These are phyloP conservation scores for Xerocomus nothofagi DNA, from an alignment of 1,284 basidiomycete genomes.

Conservation along the genomic window DNA sequence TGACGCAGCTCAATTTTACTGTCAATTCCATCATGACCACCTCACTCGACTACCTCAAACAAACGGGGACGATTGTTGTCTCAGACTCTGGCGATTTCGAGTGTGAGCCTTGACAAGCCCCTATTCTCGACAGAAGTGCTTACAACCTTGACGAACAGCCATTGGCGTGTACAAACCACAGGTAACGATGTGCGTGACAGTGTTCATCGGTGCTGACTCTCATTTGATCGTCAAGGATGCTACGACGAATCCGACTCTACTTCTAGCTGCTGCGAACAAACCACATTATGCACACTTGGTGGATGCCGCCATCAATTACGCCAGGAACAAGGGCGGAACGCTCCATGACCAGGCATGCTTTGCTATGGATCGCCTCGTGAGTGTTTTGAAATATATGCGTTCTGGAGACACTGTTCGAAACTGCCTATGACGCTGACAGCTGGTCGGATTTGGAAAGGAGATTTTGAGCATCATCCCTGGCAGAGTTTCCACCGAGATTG, in stretches of 20 bases:
- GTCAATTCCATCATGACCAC: constrained; percentile 63
- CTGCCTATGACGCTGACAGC: constrained; percentile 41
- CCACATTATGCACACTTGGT: constrained; percentile 82
- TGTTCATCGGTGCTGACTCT: not conserved
- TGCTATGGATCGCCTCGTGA: constrained; percentile 85
- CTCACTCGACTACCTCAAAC: constrained; percentile 84
- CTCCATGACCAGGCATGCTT: constrained; percentile 69
- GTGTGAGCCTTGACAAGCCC: constrained; percentile 47
- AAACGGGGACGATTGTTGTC: constrained; percentile 89
- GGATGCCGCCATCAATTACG: constrained; percentile 79
- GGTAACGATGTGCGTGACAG: constrained; percentile 38
- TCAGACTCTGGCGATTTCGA: constrained; percentile 89
- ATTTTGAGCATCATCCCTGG: constrained; percentile 95
- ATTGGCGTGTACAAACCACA: constrained; percentile 92
- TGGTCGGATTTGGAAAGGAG: constrained; percentile 94
- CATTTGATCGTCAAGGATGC: constrained; percentile 58
- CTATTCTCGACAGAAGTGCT: constrained; percentile 7
- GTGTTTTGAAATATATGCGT: constrained; percentile 12
- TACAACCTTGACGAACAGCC: constrained; percentile 39
- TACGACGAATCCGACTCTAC: constrained; percentile 91
- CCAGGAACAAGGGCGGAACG: constrained; percentile 76
- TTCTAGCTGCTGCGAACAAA: constrained; percentile 91
- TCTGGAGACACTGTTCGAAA: not conserved
- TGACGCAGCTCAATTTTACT: not conserved
- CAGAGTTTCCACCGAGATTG: constrained; percentile 97